Percentiles rank a stretch among this genome's conserved stretches.
These are phyloP conservation scores for Leucaena leucocephala DNA, from an alignment of 306 rosid species.

Conservation along the genomic window DNA sequence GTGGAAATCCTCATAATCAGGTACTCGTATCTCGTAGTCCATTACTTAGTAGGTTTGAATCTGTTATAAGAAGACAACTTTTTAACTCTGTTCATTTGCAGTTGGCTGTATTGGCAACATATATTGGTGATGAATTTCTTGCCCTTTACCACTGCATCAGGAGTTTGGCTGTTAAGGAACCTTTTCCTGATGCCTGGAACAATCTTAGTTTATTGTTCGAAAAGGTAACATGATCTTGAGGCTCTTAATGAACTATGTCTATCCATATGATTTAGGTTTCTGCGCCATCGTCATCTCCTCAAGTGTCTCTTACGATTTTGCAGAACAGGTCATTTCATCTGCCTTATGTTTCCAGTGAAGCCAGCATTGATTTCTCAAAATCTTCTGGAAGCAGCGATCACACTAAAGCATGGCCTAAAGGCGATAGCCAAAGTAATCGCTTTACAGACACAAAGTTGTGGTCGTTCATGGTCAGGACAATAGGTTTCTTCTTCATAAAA, in stretches of 20 bases:
- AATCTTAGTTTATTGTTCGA: constrained; percentile 82
- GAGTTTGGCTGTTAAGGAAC: constrained; percentile 87
- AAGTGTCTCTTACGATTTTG: constrained; percentile 48
- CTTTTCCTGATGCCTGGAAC: constrained; percentile 93
- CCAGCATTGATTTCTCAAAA: constrained; percentile 52
- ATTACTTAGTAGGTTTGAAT: background rate
- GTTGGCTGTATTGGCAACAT: constrained; percentile 97
- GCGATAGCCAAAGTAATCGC: constrained; percentile 37
- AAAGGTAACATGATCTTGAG: constrained; percentile 57
- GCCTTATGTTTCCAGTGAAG: constrained; percentile 43
- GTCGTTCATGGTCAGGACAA: constrained; percentile 68
- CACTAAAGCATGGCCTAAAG: constrained; percentile 35
- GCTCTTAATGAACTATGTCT: constrained; percentile 6
- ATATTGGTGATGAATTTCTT: constrained; percentile 87
- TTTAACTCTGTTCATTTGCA: constrained; percentile 40
- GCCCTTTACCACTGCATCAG: constrained; percentile 94
- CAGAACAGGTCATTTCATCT: constrained; percentile 79
- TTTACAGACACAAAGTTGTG: constrained; percentile 51
- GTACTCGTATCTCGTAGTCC: constrained; percentile 39
- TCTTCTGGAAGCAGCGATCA: constrained; percentile 45
- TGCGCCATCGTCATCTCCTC: constrained; percentile 39
- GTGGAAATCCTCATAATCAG: constrained; percentile 98
- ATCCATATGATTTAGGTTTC: constrained; percentile 12
- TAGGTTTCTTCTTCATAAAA: constrained; percentile 74
- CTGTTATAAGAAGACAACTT: background rate